Evolutionary conservation across 305 asterid genomes (phyloP).

Genomic region (Fraxinus albicans): DNA sequence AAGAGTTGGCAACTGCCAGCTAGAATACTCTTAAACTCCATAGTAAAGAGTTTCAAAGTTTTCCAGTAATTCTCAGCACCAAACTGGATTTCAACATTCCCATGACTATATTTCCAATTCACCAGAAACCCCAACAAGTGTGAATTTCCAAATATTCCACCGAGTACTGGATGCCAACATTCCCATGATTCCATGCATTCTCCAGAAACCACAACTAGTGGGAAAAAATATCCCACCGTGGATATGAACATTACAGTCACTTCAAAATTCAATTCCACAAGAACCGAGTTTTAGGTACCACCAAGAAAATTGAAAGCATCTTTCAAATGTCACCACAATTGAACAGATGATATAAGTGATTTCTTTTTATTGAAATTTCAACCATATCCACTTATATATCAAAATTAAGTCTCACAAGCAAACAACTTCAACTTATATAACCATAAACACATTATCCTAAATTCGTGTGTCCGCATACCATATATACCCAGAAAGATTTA

Average conservation of each 20-base stretch:
- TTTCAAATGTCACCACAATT: not conserved
- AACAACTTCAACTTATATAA: not conserved
- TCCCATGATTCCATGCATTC: not conserved
- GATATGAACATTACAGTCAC: not conserved
- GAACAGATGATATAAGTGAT: slow-evolving; percentile 18
- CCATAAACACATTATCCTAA: not conserved
- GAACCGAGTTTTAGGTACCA: slow-evolving; percentile 5
- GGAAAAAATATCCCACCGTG: not conserved
- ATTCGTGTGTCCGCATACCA: not conserved
- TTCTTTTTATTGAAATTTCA: slow-evolving; percentile 1
- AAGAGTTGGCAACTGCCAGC: not conserved
- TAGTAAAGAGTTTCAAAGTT: not conserved
- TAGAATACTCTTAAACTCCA: not conserved
- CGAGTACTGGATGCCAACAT: not conserved
- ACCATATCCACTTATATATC: not conserved
- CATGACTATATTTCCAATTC: not conserved
- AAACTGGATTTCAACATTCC: not conserved
- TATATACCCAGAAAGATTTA: not conserved
- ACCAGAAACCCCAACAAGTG: not conserved
- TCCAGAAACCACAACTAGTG: not conserved
- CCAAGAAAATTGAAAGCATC: slow-evolving; percentile 6
- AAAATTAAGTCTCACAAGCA: slow-evolving; percentile 13
- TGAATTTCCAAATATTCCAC: not conserved
- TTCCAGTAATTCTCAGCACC: not conserved
- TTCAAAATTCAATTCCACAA: slow-evolving; percentile 10